These are phyloP conservation scores for Orbilia blumenaviensis DNA, from an alignment of 2,329 filamentous ascomycete genomes.

Conservation along the genomic window DNA sequence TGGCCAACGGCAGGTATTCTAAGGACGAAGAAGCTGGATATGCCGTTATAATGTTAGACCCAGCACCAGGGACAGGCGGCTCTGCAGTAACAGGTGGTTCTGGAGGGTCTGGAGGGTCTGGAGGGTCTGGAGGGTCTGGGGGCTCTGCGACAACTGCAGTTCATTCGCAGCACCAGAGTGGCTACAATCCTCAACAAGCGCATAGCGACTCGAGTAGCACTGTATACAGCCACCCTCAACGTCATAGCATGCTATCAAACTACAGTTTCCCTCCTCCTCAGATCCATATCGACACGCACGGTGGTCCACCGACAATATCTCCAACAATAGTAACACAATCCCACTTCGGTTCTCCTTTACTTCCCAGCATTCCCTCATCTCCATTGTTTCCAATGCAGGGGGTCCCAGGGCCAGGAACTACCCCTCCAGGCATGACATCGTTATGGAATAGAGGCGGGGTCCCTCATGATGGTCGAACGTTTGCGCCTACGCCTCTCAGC, in stretches of 20 bases:
- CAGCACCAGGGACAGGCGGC: not conserved
- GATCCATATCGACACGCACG: slow-evolving; percentile 38
- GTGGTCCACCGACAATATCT: slow-evolving; percentile 35
- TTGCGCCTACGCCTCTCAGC: slow-evolving; percentile 1
- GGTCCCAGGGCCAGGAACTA: not conserved
- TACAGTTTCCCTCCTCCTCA: slow-evolving; percentile 33
- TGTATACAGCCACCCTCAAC: not conserved
- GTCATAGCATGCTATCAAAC: not conserved
- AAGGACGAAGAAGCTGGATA: slow-evolving; percentile 41
- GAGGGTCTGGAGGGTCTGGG: not conserved
- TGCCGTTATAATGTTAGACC: slow-evolving; percentile 1
- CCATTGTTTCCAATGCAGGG: slow-evolving; percentile 34
- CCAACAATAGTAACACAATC: slow-evolving; percentile 36
- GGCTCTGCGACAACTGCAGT: not conserved
- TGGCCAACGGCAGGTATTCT: not conserved
- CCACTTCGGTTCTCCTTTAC: slow-evolving; percentile 39
- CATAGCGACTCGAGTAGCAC: slow-evolving; percentile 3
- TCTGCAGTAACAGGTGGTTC: not conserved
- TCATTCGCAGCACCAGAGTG: not conserved
- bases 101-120: not conserved
- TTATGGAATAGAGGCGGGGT: slow-evolving; percentile 10
- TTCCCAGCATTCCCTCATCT: slow-evolving; percentile 44
- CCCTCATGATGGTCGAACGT: slow-evolving; percentile 13
- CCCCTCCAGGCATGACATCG: not conserved
- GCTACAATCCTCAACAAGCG: not conserved